These are phyloP conservation scores for Fraxinus sp. DNA, from an alignment of 305 asterid species.

Conservation along the genomic window DNA sequence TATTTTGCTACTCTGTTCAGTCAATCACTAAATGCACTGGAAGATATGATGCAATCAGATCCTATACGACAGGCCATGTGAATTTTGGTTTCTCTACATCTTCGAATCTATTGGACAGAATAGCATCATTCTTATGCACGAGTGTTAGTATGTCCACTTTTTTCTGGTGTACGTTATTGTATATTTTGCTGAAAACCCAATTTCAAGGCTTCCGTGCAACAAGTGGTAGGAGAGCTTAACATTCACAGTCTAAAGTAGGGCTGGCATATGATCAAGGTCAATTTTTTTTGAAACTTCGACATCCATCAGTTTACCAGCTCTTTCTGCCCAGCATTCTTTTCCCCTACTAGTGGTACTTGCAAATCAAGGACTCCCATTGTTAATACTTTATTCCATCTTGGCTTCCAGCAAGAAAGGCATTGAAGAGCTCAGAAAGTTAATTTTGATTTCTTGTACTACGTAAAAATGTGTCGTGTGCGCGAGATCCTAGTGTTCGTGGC, in stretches of 20 bases:
- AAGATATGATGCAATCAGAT: neutral
- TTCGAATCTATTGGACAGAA: neutral
- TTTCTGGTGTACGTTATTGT: neutral
- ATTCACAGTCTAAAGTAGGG: neutral
- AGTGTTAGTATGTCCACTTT: neutral
- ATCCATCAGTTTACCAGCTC: neutral
- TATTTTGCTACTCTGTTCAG: neutral
- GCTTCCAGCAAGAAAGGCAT: neutral
- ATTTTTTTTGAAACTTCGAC: neutral
- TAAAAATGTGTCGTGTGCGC: too few relatives aligned
- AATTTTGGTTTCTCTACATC: neutral
- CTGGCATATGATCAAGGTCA: neutral
- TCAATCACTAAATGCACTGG: neutral
- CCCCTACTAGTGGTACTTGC: neutral
- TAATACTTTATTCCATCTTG: neutral
- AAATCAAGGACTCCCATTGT: neutral
- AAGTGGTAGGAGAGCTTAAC: neutral
- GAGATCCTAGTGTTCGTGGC: neutral
- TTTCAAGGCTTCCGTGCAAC: neutral
- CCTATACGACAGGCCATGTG: neutral
- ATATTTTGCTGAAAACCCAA: neutral
- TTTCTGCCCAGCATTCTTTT: neutral
- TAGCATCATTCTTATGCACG: neutral
- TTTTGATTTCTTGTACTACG: neutral
- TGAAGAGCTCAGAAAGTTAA: neutral